Percentiles rank a stretch among this genome's conserved stretches.
Conservation (phyloP, 352 stramenopile genomes). For the Globisporangium camurandrum region DNA sequence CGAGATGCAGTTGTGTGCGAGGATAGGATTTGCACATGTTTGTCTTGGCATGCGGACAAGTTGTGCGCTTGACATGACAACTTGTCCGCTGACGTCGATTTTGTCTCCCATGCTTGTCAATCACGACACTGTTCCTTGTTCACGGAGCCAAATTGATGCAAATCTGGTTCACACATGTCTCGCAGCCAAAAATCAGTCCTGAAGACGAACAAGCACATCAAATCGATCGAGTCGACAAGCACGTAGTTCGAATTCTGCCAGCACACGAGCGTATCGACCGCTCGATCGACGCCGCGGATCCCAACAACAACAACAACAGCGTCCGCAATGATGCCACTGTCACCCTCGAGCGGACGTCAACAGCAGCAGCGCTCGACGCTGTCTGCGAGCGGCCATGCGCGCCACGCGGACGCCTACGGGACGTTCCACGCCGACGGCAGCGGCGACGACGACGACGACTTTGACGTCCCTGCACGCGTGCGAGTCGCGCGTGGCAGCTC, state of each 20-base stretch:
- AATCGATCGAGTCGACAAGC: not conserved
- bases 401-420: slow-evolving; percentile 29
- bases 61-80: no score
- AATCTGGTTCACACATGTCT: not conserved
- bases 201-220: not conserved
- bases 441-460: slow-evolving; percentile 5
- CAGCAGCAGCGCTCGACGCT: slow-evolving; percentile 5
- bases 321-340: not conserved
- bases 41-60: no score
- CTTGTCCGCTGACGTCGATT: not conserved
- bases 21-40: not conserved
- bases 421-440: slow-evolving; percentile 25
- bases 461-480: slow-evolving; percentile 2
- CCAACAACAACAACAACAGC: not conserved
- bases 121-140: not conserved
- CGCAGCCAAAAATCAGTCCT: not conserved
- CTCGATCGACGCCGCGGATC: not conserved
- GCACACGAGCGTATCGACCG: not conserved
- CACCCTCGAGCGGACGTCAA: slow-evolving; percentile 2
- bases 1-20: not conserved
- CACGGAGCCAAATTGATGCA: not conserved
- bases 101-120: not conserved
- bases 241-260: not conserved
- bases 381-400: not conserved
- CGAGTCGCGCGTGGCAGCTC: not conserved